Conservation (phyloP, 805 yeast species). For the Yamadazyma olivae region DNA sequence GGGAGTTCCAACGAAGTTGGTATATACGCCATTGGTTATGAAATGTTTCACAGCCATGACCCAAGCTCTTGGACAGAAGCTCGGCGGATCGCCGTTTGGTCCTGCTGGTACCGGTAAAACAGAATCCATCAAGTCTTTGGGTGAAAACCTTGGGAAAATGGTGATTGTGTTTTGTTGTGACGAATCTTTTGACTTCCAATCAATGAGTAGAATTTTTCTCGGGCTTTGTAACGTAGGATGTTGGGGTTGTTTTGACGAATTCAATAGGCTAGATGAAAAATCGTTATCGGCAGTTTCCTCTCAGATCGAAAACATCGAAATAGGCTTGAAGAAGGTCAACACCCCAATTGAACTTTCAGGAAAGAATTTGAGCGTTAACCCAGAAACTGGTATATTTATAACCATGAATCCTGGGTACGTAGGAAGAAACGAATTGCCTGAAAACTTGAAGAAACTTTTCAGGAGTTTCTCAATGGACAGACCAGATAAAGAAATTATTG, state of each 20-base stretch:
- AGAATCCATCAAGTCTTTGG: slow-evolving; percentile 82
- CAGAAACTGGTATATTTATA: slow-evolving; percentile 70
- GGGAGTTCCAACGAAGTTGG: slow-evolving; percentile 71
- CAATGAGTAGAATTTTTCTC: slow-evolving; percentile 70
- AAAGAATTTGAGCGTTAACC: slow-evolving; percentile 33
- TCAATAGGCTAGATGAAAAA: slow-evolving; percentile 70
- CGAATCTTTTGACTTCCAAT: slow-evolving; percentile 76
- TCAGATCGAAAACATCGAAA: slow-evolving; percentile 69
- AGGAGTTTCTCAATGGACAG: slow-evolving; percentile 68
- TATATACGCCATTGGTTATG: slow-evolving; percentile 70
- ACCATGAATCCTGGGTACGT: slow-evolving; percentile 90
- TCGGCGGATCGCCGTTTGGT: slow-evolving; percentile 92
- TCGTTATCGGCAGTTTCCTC: slow-evolving; percentile 84
- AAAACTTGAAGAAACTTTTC: slow-evolving; percentile 77
- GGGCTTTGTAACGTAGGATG: slow-evolving; percentile 84
- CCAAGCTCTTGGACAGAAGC: slow-evolving; percentile 65
- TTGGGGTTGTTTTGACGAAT: slow-evolving; percentile 97
- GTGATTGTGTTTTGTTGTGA: slow-evolving; percentile 91
- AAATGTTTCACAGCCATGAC: slow-evolving; percentile 65
- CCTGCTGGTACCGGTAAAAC: slow-evolving; percentile 99
- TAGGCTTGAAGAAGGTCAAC: slow-evolving; percentile 37
- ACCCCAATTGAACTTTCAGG: slow-evolving; percentile 41
- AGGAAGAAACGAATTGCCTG: slow-evolving; percentile 82
- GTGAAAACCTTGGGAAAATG: slow-evolving; percentile 72
- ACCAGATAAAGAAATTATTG: slow-evolving; percentile 69